phyloP scores from a whole-genome alignment of 2,329 filamentous ascomycete species.

The Hymenotorrendiella dingleyae region DNA sequence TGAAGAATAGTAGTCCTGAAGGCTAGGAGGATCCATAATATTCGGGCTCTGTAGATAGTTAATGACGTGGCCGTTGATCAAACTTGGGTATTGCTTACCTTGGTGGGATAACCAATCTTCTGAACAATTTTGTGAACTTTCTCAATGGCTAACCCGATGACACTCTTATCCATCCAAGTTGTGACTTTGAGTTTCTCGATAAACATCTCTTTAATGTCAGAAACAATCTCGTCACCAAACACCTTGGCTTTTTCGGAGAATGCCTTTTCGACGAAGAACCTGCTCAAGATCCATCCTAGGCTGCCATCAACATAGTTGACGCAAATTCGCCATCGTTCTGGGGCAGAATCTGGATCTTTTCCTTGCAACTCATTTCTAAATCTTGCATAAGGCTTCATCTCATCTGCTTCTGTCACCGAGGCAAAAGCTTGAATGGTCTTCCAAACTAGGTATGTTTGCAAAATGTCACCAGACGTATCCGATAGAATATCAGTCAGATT shows the following conservation, averaged over 20 bases:
- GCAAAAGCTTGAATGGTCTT: conserved; percentile 51
- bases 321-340: conserved; percentile 64
- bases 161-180: conserved; percentile 59
- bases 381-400: conserved; percentile 50
- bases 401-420: conserved; percentile 50
- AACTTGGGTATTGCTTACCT: conserved; percentile 21
- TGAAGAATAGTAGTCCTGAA: conserved; percentile 50
- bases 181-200: conserved; percentile 52
- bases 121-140: conserved; percentile 63
- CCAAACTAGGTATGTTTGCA: conserved; percentile 61
- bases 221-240: conserved; percentile 63
- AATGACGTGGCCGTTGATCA: conserved; percentile 3
- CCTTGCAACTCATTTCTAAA: conserved; percentile 57
- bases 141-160: conserved; percentile 52
- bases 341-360: conserved; percentile 54
- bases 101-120: conserved; percentile 63
- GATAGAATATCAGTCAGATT: conserved; percentile 50
- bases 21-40: conserved; percentile 49
- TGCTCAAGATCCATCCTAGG: conserved; percentile 62
- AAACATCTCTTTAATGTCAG: conserved; percentile 63
- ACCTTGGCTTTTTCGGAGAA: conserved; percentile 62
- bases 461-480: conserved; percentile 45
- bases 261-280: conserved; percentile 64
- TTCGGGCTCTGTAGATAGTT: conserved; percentile 43
- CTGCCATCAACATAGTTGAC: conserved; percentile 50